phyloP scores from a whole-genome alignment of 768 basidiomycete genomes.

The Leccinum longicurvipes region DNA sequence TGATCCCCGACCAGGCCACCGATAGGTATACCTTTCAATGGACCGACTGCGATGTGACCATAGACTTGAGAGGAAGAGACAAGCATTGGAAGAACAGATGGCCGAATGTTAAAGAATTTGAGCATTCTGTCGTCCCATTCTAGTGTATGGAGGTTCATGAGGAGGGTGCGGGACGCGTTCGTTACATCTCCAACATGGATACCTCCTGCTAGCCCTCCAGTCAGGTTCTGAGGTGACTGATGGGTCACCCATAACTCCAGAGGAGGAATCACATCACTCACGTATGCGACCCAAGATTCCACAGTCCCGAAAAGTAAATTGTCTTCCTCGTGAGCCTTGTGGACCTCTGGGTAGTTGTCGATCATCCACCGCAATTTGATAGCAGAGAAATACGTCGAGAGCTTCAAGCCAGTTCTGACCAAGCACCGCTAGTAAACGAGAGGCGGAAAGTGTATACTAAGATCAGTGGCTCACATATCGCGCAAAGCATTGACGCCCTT shows the following conservation, averaged over 20 bases:
- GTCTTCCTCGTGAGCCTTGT: constrained; percentile 74
- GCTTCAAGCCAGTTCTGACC: constrained; percentile 81
- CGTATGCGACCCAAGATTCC: constrained; percentile 95
- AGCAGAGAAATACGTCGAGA: constrained; percentile 97
- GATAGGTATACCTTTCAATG: constrained; percentile 74
- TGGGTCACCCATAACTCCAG: background rate
- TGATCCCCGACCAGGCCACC: constrained; percentile 97
- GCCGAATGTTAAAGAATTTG: constrained; percentile 80
- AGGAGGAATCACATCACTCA: constrained; percentile 32
- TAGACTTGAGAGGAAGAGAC: constrained; percentile 93
- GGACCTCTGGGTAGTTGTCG: constrained; percentile 75
- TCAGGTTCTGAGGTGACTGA: constrained; percentile 57
- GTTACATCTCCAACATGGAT: constrained; percentile 90
- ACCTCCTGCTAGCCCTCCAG: constrained; percentile 67
- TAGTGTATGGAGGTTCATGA: constrained; percentile 79
- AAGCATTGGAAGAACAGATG: constrained; percentile 77
- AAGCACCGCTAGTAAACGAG: background rate
- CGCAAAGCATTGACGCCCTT: constrained; percentile 65
- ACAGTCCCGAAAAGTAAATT: constrained; percentile 91
- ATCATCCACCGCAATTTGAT: constrained; percentile 98
- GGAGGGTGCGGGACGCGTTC: constrained; percentile 94
- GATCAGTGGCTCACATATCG: constrained; percentile 50
- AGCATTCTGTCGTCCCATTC: constrained; percentile 82
- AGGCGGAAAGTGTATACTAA: background rate
- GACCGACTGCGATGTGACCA: constrained; percentile 66